These are phyloP conservation scores for Knufia petricola DNA, from an alignment of 2,329 filamentous ascomycete genomes.

Conservation along the genomic window DNA sequence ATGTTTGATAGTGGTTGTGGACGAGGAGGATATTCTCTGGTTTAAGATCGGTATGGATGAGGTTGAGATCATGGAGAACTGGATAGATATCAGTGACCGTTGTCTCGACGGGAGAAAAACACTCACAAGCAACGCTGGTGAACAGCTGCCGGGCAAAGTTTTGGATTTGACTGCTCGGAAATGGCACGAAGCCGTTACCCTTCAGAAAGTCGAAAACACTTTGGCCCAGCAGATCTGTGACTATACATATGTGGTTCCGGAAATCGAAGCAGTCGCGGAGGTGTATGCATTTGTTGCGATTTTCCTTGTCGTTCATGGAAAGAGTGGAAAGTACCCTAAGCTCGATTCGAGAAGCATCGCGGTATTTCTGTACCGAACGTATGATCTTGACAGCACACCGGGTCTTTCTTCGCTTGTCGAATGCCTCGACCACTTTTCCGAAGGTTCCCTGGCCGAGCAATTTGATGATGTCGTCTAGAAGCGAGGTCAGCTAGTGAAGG, in stretches of 20 bases:
- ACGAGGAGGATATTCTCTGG: slow-evolving; percentile 60
- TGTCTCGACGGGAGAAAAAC: neutral
- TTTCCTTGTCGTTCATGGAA: slow-evolving; percentile 80
- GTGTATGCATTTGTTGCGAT: slow-evolving; percentile 94
- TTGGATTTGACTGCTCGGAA: slow-evolving; percentile 97
- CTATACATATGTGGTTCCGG: slow-evolving; percentile 87
- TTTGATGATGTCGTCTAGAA: slow-evolving; percentile 71
- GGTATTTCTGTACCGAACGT: slow-evolving; percentile 94
- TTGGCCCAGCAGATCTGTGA: slow-evolving; percentile 70
- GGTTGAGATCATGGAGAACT: slow-evolving; percentile 93
- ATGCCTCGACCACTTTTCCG: slow-evolving; percentile 92
- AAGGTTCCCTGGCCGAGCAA: slow-evolving; percentile 95
- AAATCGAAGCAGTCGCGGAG: slow-evolving; percentile 95
- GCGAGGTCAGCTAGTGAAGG: slow-evolving; percentile 16
- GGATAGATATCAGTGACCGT: slow-evolving; percentile 23
- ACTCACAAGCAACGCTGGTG: slow-evolving; percentile 95
- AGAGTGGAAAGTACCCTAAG: slow-evolving; percentile 85
- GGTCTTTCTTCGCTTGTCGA: slow-evolving; percentile 62
- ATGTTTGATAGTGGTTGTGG: slow-evolving; percentile 56
- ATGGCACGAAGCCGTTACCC: slow-evolving; percentile 87
- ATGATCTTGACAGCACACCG: slow-evolving; percentile 98
- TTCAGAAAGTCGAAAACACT: slow-evolving; percentile 99
- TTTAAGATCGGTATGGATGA: slow-evolving; percentile 69
- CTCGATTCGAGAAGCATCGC: slow-evolving; percentile 91
- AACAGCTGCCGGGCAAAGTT: slow-evolving; percentile 91